Conservation (phyloP, 108 stramenopile species). For the Nitzschia palea region DNA sequence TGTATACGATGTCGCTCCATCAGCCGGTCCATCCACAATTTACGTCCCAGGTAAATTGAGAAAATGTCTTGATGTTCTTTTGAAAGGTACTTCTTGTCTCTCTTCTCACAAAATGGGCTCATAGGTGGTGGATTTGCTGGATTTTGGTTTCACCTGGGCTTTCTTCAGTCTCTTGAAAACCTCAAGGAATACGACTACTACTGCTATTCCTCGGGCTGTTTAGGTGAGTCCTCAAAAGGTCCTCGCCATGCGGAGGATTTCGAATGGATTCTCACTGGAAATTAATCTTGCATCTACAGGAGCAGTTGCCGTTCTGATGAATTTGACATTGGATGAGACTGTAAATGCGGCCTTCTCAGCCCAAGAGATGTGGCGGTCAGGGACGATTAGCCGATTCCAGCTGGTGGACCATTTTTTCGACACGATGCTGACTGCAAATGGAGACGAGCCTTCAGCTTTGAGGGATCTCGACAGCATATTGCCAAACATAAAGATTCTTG, state of each 20-base stretch:
- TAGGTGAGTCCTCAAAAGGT: constrained; percentile 11
- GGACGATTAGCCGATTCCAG: constrained; percentile 11
- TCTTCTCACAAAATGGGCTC: background rate
- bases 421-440: background rate
- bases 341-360: constrained; percentile 9
- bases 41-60: constrained; percentile 19
- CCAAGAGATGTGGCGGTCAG: constrained; percentile 10
- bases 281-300: background rate
- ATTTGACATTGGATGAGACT: constrained; percentile 15
- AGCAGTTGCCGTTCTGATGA: constrained; percentile 22
- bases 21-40: constrained; percentile 19
- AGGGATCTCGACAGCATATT: constrained; percentile 4
- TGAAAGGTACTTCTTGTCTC: no score
- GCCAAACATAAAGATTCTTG: constrained; percentile 24
- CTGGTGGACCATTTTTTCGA: constrained; percentile 20
- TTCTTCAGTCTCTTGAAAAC: constrained; percentile 17
- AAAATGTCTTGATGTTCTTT: background rate
- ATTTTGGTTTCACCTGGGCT: constrained; percentile 37
- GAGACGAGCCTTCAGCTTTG: background rate
- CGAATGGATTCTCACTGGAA: no score
- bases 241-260: background rate
- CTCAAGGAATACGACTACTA: constrained; percentile 26
- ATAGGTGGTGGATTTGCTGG: constrained; percentile 30
- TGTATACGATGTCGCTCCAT: constrained; percentile 14
- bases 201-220: constrained; percentile 27